Evolutionary conservation across 2,329 filamentous ascomycete genomes (phyloP).

Genomic region (Exophiala xenobiotica): DNA sequence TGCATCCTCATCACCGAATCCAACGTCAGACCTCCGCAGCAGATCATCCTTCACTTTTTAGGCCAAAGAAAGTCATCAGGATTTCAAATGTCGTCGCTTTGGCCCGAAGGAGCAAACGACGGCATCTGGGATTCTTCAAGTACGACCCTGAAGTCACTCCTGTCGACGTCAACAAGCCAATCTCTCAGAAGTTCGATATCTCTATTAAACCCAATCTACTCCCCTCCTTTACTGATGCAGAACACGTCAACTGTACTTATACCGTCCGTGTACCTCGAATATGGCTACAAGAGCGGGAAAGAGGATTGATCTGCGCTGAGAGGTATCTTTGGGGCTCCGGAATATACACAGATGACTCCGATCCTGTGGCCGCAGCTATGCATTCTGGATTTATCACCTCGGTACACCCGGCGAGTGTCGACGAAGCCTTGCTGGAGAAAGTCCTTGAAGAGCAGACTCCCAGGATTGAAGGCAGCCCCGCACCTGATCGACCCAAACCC

Average conservation of each 20-base stretch:
- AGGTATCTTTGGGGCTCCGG: conserved; percentile 89
- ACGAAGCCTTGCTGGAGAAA: conserved; percentile 63
- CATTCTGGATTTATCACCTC: conserved; percentile 91
- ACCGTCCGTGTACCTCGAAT: conserved; percentile 82
- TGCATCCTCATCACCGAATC: conserved; percentile 3
- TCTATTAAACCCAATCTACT: conserved; percentile 66
- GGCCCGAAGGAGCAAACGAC: conserved; percentile 67
- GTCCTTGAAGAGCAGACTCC: conserved; percentile 50
- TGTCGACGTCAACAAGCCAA: conserved; percentile 31
- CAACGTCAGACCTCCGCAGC: conserved; percentile 11
- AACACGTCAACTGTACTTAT: conserved; percentile 83
- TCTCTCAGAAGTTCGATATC: conserved; percentile 57
- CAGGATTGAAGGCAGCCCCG: conserved; percentile 49
- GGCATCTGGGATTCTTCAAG: conserved; percentile 79
- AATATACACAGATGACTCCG: conserved; percentile 93
- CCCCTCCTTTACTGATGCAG: conserved; percentile 63
- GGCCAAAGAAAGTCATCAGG: conserved; percentile 63
- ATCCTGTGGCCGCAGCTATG: conserved; percentile 87
- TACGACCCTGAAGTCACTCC: conserved; percentile 68
- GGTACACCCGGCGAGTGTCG: conserved; percentile 78
- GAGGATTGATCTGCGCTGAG: conserved; percentile 80
- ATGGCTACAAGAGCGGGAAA: conserved; percentile 66
- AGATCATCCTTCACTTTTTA: conserved; percentile 49
- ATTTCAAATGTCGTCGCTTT: conserved; percentile 71
- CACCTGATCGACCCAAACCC: conserved; percentile 40